Conservation (phyloP, 805 yeast genomes). For the Brettanomyces custersianus region DNA sequence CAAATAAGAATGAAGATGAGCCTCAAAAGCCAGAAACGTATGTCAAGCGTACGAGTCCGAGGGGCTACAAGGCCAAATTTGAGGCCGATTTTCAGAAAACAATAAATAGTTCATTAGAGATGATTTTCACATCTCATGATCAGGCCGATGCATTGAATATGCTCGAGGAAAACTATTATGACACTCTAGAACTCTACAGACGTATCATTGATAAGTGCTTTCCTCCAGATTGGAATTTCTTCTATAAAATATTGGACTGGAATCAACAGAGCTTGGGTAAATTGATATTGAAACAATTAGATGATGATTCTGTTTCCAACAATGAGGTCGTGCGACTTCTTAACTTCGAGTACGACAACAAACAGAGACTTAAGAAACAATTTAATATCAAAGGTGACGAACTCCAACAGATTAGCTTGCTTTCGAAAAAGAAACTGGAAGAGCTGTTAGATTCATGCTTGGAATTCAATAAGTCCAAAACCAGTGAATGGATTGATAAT, state of each 20-base stretch:
- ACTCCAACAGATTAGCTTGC: slow-evolving; percentile 41
- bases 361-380: slow-evolving; percentile 38
- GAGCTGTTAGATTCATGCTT: slow-evolving; percentile 71
- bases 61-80: slow-evolving; percentile 59
- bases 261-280: slow-evolving; percentile 61
- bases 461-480: slow-evolving; percentile 58
- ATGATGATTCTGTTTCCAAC: slow-evolving; percentile 52
- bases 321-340: slow-evolving; percentile 62
- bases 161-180: slow-evolving; percentile 68
- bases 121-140: slow-evolving; percentile 46
- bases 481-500: slow-evolving; percentile 78
- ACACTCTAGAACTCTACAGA: slow-evolving; percentile 62
- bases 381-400: slow-evolving; percentile 40
- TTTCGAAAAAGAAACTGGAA: slow-evolving; percentile 55
- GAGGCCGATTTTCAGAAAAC: slow-evolving; percentile 48
- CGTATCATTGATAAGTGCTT: slow-evolving; percentile 49
- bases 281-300: slow-evolving; percentile 53
- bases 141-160: slow-evolving; percentile 48
- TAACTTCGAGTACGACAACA: slow-evolving; percentile 66
- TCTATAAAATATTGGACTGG: slow-evolving; percentile 47
- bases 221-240: slow-evolving; percentile 70
- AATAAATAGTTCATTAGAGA: slow-evolving; percentile 54
- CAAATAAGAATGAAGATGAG: slow-evolving; percentile 5
- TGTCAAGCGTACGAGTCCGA: slow-evolving; percentile 33
- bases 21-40: slow-evolving; percentile 14